Base-by-base conservation (phyloP, 2,329 filamentous ascomycete genomes). In the Neofusicoccum parvum region DNA sequence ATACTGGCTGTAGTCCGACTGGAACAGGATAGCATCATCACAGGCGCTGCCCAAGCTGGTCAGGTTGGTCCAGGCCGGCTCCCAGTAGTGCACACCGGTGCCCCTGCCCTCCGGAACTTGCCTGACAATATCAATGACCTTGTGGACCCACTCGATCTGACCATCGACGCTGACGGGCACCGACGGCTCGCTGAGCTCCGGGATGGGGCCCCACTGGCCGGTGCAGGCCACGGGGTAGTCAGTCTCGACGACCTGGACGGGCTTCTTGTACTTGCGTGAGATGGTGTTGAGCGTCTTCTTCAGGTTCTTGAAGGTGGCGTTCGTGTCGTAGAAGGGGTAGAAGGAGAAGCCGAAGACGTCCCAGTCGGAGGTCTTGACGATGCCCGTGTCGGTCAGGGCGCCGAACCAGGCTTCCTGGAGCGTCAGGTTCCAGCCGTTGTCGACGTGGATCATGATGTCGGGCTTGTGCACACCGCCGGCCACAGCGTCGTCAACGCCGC, bases 301-400 rank as follows among this genome's bases (percentile, higher is more conserved):
- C 37, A 92, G 81, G 11, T 81, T 80, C 0, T 84, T 75, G 0
- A 92, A 81, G 0, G 86, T 89, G 0, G 89, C 89, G 0, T 72
- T 78, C 1, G 80, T 73, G 72, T 83, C 85, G 76, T 90, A 92
- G 76, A 91, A 92, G 0, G 90, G 90, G 72, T 92, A 92, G 78
- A 88, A 92, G 0, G 86, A 89, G 0, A 92, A 86, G 5, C 88
- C 90, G 79, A 92, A 90, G 69, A 90, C 83, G 73, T 92, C 90
- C 66, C 88, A 91, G 69, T 91, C 89, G 6, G 79, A 76, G 0
- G 79, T 70, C 3, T 74, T 71, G 3, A 89, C 79, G 0, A 80
- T 79, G 1, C 85, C 87, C 2, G 79, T 80, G 32, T 83, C 82
- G 77, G 91, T 92, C 20, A 65, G 54, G 11, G 53, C 53, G 23